These are phyloP conservation scores for Globisporangium paroecandrum DNA, from an alignment of 352 stramenopile genomes.

Conservation along the genomic window DNA sequence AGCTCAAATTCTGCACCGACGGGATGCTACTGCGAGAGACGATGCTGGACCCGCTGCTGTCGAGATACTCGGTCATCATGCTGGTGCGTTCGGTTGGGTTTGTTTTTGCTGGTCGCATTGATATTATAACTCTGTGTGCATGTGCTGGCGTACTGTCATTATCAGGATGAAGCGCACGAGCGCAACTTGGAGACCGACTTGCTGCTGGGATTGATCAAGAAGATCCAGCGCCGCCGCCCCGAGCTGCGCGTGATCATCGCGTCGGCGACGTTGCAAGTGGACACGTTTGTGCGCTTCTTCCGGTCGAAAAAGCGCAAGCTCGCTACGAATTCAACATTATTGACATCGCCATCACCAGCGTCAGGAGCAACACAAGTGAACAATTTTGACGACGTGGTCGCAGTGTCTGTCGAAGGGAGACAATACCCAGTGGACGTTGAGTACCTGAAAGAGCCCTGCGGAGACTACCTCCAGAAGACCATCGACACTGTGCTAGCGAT, in stretches of 20 bases:
- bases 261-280: constrained; percentile 73
- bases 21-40: constrained; percentile 97
- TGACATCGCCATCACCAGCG: neutral
- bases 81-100: constrained; percentile 31
- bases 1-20: constrained; percentile 99
- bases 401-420: constrained; percentile 78
- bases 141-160: neutral
- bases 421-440: constrained; percentile 92
- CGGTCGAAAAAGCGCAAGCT: constrained; percentile 42
- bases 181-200: constrained; percentile 92
- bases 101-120: neutral
- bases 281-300: constrained; percentile 92
- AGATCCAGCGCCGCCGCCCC: constrained; percentile 88
- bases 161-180: constrained; percentile 93
- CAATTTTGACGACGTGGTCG: constrained; percentile 41
- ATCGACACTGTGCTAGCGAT: constrained; percentile 71
- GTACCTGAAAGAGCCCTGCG: constrained; percentile 72
- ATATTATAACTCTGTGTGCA: neutral
- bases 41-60: constrained; percentile 77
- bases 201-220: constrained; percentile 94
- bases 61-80: constrained; percentile 79
- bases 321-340: neutral
- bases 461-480: constrained; percentile 69
- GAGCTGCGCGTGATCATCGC: constrained; percentile 88
- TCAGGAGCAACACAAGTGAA: neutral